Percentiles rank a stretch among this genome's conserved stretches.
These are phyloP conservation scores for Stereocaulon alpinum DNA, from an alignment of 495 filamentous ascomycete species.

Conservation along the genomic window DNA sequence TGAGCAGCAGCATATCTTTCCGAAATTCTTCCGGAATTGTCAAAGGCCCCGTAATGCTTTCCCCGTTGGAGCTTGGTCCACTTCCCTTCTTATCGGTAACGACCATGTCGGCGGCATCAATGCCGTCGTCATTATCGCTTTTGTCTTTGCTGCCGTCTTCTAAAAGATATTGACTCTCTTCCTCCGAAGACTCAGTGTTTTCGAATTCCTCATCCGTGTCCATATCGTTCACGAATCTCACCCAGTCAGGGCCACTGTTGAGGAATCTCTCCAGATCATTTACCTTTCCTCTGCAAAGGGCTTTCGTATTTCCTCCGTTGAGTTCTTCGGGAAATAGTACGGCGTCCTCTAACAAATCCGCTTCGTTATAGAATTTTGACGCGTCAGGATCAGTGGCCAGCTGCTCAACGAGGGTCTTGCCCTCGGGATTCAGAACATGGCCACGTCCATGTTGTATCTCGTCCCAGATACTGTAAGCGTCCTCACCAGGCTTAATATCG, in stretches of 20 bases:
- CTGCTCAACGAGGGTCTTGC: background rate
- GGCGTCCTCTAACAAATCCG: slow-evolving; percentile 36
- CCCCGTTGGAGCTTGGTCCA: too few species aligned
- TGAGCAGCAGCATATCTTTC: slow-evolving; percentile 8
- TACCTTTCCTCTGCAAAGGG: slow-evolving; percentile 29
- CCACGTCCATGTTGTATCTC: slow-evolving; percentile 21
- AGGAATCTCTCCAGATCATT: slow-evolving; percentile 31
- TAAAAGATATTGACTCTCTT: slow-evolving; percentile 18
- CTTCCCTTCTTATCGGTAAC: too few species aligned
- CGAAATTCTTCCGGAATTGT: slow-evolving; percentile 7
- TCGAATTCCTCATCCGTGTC: slow-evolving; percentile 18
- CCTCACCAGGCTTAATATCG: slow-evolving; percentile 33
- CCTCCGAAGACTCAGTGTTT: background rate
- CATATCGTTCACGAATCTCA: slow-evolving; percentile 23
- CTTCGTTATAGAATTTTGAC: slow-evolving; percentile 34
- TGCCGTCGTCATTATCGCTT: too few species aligned
- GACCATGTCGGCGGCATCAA: too few species aligned
- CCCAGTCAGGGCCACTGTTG: slow-evolving; percentile 20
- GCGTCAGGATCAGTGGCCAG: slow-evolving; percentile 10
- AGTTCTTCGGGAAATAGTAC: slow-evolving; percentile 37
- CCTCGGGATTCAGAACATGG: slow-evolving; percentile 2
- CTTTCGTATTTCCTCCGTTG: slow-evolving; percentile 20
- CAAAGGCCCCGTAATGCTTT: too few species aligned
- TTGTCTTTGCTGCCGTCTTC: background rate
- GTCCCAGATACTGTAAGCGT: slow-evolving; percentile 32